Base-by-base conservation (phyloP, 1,139 yeast genomes). In the Keqinozyma sinolaborantium region DNA sequence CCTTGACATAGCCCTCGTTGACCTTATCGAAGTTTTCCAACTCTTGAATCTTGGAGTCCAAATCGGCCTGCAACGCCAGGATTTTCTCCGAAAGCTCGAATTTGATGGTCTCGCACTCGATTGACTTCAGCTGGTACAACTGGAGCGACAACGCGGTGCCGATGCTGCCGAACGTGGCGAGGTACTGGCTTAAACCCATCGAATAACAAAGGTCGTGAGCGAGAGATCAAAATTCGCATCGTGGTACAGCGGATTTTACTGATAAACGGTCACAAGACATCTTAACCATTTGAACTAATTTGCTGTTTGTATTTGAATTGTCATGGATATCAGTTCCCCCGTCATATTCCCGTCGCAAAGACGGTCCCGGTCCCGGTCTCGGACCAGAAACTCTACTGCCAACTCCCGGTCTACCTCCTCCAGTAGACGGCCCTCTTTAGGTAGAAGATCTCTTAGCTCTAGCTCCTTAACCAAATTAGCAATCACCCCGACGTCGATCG, bases 341-440 rank as follows among this genome's bases (percentile, higher is more conserved):
- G 47, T 44, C 40, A 40, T 45, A 14, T 43, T 40, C 30, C 30
- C 24, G 24, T 15, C 16, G 10, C 14, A n/a, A 16, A 10, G n/a
- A 6, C 21, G 21, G 7, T 58, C 70, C 1, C 45, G 70, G 34
- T 61, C 70, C 4, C 42, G 68, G 24, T 62, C 71, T 10, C 51
- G 68, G 35, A 59, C 65, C 7, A 53, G 70, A 42, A 58, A 51
- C 32, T 51, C 65, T 2, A 51, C 57, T 11, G 56, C 63, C 12
- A 58, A 50, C 33, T 58, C 70, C 3, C 46, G 73, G 28, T 59
- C 69, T 5, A 56, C 60, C 12, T 58, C 66, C 31, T 50, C 65
- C 3, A 51, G 58, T 15, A 49, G 73, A 42, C 49, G 71, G 42
- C 69, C 70, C 4, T 59, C 68, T 6, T 39, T 56, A 25, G 49